Conservation (phyloP, 176 grass and related monocot genomes). For the Raddia distichophylla region DNA sequence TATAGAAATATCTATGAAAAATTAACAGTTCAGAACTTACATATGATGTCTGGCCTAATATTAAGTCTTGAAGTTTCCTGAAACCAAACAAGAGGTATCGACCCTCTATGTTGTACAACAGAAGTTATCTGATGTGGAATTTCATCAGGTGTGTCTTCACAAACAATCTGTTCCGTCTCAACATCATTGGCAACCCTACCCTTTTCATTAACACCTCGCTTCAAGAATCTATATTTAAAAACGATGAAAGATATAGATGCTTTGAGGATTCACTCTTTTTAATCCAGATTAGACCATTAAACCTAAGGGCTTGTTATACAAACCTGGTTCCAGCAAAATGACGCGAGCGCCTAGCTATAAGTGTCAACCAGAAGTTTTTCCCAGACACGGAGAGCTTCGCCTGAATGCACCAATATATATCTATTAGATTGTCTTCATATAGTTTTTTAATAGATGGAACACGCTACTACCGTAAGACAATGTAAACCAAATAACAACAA, state of each 20-base stretch:
- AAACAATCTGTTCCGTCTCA: slow-evolving; percentile 97
- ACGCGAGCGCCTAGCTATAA: slow-evolving; percentile 92
- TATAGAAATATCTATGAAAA: neutral
- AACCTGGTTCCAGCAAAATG: slow-evolving; percentile 99
- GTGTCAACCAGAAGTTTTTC: slow-evolving; percentile 89
- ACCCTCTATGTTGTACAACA: slow-evolving; percentile 92
- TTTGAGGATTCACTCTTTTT: neutral
- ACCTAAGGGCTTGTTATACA: slow-evolving; percentile 33
- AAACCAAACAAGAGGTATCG: slow-evolving; percentile 96
- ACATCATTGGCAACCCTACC: slow-evolving; percentile 99
- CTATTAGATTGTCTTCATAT: slow-evolving; percentile 32
- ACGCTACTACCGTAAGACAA: neutral
- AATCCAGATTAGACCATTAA: slow-evolving; percentile 15
- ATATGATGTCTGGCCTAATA: slow-evolving; percentile 93
- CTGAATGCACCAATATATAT: slow-evolving; percentile 56
- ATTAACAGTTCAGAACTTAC: slow-evolving; percentile 55
- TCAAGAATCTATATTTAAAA: slow-evolving; percentile 75
- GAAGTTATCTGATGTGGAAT: slow-evolving; percentile 76
- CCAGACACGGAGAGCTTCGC: slow-evolving; percentile 70
- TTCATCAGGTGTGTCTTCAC: slow-evolving; percentile 69
- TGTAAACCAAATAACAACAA: neutral
- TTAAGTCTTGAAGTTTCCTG: slow-evolving; percentile 97
- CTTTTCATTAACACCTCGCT: slow-evolving; percentile 94
- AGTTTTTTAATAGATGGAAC: neutral
- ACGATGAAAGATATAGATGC: slow-evolving; percentile 7